Conservation (phyloP, 2,329 filamentous ascomycete genomes). For the Colletotrichum eremochloae region DNA sequence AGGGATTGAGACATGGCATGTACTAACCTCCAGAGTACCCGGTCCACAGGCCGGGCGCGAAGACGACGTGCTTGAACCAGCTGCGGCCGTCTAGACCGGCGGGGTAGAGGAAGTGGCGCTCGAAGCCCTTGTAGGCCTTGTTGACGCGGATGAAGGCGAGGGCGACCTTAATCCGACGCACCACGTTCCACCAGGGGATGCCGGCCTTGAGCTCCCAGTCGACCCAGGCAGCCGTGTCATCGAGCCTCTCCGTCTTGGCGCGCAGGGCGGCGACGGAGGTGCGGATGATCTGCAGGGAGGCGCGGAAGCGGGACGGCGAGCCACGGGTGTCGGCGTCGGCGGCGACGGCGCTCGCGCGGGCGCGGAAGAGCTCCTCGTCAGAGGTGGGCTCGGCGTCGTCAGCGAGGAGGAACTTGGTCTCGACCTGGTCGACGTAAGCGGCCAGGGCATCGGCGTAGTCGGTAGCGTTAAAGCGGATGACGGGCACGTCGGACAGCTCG, state of each 20-base stretch:
- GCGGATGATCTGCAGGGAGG: conserved; percentile 56
- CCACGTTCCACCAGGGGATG: conserved; percentile 85
- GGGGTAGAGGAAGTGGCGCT: conserved; percentile 82
- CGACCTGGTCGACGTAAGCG: conserved; percentile 65
- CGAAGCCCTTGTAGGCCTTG: conserved; percentile 84
- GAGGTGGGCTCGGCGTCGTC: conserved; percentile 45
- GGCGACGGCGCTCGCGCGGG: conserved; percentile 43
- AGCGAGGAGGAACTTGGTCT: conserved; percentile 56
- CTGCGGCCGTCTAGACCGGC: conserved; percentile 81
- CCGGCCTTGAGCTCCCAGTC: conserved; percentile 61
- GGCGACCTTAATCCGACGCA: conserved; percentile 74
- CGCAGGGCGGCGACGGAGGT: conserved; percentile 54
- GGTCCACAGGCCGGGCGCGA: conserved; percentile 91
- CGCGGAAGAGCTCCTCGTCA: conserved; percentile 48
- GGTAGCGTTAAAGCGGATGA: conserved; percentile 74
- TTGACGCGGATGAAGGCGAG: conserved; percentile 77
- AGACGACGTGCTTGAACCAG: conserved; percentile 97
- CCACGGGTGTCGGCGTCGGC: conserved; percentile 47
- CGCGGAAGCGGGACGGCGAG: conserved; percentile 55
- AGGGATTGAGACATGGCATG: not conserved
- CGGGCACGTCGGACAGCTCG: conserved; percentile 70
- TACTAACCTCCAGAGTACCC: conserved; percentile 83
- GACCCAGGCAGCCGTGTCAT: conserved; percentile 58
- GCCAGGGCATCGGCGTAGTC: conserved; percentile 73
- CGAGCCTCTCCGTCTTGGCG: conserved; percentile 58